These are phyloP conservation scores for barrel medic (Medicago truncatula) DNA, from an alignment of 306 rosid species.

Conservation along the genomic window MtrunA17r5.0-ANR NC_053047.1:28933501-28934000, in stretches of 20 bases:
- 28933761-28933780: conserved; percentile 35
- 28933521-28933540: background rate
- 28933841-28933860: background rate
- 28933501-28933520: background rate
- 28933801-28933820: background rate
- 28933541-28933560: background rate
- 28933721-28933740: background rate
- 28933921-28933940: background rate
- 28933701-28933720: too few relatives aligned
- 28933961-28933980: background rate
- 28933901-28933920: background rate
- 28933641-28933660: too few relatives aligned
- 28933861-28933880: background rate
- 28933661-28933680: too few relatives aligned
- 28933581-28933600: too few relatives aligned
- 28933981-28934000: background rate
- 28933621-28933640: background rate
- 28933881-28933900: background rate
- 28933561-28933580: background rate
- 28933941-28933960: background rate
- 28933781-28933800: conserved; percentile 27
- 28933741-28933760: conserved; percentile 1
- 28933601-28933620: too few relatives aligned
- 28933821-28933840: background rate
- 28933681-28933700: too few relatives aligned